phyloP scores from a whole-genome alignment of 2,329 filamentous ascomycete species.

The Penicillium nordicum region DNA sequence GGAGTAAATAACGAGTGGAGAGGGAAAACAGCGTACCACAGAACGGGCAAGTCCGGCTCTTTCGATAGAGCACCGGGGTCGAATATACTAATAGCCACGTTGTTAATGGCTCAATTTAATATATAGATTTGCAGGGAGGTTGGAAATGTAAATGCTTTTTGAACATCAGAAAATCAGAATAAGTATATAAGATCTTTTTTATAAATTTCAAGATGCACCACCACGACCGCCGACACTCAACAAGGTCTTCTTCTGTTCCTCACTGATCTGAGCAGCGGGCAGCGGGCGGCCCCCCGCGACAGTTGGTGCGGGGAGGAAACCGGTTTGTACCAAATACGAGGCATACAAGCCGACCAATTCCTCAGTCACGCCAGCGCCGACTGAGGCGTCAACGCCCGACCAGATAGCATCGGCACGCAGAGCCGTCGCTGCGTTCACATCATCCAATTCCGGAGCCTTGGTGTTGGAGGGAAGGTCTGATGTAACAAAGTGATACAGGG shows the following conservation, averaged over 20 bases:
- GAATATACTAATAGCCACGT: background rate
- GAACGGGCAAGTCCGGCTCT: background rate
- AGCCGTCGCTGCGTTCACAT: constrained; percentile 63
- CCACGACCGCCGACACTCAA: constrained; percentile 54
- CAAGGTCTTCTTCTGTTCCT: constrained; percentile 50
- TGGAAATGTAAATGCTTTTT: background rate
- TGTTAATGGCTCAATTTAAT: background rate
- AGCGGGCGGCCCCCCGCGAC: constrained; percentile 32
- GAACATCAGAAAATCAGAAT: background rate
- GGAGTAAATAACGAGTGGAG: background rate
- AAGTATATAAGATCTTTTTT: background rate
- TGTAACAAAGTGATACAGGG: constrained; percentile 70
- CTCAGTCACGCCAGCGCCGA: constrained; percentile 55
- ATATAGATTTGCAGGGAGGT: background rate
- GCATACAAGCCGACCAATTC: constrained; percentile 63
- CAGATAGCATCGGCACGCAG: constrained; percentile 61
- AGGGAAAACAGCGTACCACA: constrained; percentile 10
- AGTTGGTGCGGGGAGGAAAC: constrained; percentile 54
- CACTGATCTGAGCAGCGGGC: constrained; percentile 46
- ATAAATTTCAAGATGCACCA: constrained; percentile 24
- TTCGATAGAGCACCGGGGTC: background rate
- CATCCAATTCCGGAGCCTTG: constrained; percentile 70
- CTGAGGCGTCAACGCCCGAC: constrained; percentile 57
- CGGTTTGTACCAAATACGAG: constrained; percentile 59
- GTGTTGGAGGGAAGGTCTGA: constrained; percentile 67